These are phyloP conservation scores for Schizosaccharomyces osmophilus DNA, from an alignment of 805 yeast species.

Conservation along the genomic window DNA sequence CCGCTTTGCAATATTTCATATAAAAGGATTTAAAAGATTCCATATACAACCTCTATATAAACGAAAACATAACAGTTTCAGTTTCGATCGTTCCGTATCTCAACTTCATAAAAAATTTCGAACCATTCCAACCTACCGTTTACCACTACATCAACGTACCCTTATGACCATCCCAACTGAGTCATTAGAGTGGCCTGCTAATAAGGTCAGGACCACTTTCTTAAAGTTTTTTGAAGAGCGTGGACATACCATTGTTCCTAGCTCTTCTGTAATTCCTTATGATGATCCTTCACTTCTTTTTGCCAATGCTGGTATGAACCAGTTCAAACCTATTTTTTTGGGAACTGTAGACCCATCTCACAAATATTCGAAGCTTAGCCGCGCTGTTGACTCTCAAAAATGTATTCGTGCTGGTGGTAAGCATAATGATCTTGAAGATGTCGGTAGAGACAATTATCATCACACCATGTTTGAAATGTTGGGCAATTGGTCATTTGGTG, in stretches of 20 bases:
- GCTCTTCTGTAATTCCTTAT: slow-evolving; percentile 87
- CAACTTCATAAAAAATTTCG: neutral
- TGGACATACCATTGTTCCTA: slow-evolving; percentile 63
- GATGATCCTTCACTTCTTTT: slow-evolving; percentile 92
- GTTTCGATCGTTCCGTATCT: too few relatives aligned
- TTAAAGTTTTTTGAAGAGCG: slow-evolving; percentile 46
- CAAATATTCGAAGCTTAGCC: slow-evolving; percentile 56
- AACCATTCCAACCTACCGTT: neutral
- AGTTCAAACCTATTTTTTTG: slow-evolving; percentile 86
- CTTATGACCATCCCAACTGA: neutral
- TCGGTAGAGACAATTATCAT: slow-evolving; percentile 80
- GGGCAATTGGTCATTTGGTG: slow-evolving; percentile 99
- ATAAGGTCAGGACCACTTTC: slow-evolving; percentile 55
- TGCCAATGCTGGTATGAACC: slow-evolving; percentile 92
- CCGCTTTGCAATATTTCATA: too few relatives aligned
- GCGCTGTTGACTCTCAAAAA: slow-evolving; percentile 90
- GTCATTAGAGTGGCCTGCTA: neutral
- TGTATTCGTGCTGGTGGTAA: slow-evolving; percentile 99
- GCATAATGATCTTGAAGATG: slow-evolving; percentile 81
- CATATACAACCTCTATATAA: too few relatives aligned
- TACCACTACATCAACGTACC: neutral
- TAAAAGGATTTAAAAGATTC: too few relatives aligned
- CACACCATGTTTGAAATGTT: slow-evolving; percentile 98
- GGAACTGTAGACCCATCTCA: slow-evolving; percentile 94
- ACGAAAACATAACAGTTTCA: too few relatives aligned